Conservation (phyloP, 1,139 yeast species). For the Scheffersomyces stambukii region DNA sequence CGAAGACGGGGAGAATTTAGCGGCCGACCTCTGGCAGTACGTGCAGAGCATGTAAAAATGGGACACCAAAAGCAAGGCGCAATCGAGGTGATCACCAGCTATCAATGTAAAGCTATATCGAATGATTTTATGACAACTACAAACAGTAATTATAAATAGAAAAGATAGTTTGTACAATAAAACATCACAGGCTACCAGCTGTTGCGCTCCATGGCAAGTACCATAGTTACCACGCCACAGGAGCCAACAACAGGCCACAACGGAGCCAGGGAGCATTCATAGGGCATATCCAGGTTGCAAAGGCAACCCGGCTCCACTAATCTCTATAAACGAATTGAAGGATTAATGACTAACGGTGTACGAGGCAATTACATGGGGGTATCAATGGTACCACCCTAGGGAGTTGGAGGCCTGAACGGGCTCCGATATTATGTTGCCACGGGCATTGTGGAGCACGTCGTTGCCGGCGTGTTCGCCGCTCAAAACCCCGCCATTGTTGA, state of each 20-base stretch:
- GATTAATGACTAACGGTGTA: slow-evolving; percentile 1
- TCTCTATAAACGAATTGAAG: too few species aligned
- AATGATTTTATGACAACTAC: too few species aligned
- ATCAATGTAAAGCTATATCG: too few species aligned
- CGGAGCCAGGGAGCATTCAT: too few species aligned
- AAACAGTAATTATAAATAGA: too few species aligned
- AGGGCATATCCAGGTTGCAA: too few species aligned
- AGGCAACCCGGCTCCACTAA: too few species aligned
- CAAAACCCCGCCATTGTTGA: slow-evolving; percentile 15
- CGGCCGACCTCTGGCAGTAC: slow-evolving; percentile 32
- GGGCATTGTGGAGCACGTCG: slow-evolving; percentile 2
- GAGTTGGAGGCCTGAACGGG: slow-evolving; percentile 47
- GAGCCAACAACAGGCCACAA: too few species aligned
- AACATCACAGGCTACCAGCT: too few species aligned
- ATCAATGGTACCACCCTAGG: slow-evolving; percentile 37
- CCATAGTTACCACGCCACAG: too few species aligned
- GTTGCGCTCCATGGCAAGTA: too few species aligned
- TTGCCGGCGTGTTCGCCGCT: slow-evolving; percentile 11
- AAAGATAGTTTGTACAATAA: too few species aligned
- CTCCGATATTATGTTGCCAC: slow-evolving; percentile 25
- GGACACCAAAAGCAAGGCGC: slow-evolving; percentile 1
- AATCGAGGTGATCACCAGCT: not conserved
- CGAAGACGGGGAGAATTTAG: slow-evolving; percentile 49
- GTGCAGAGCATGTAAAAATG: slow-evolving; percentile 8
- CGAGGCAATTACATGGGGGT: not conserved